These are phyloP conservation scores for Scorias spongiosa DNA, from an alignment of 2,329 filamentous ascomycete species.

Conservation along the genomic window DNA sequence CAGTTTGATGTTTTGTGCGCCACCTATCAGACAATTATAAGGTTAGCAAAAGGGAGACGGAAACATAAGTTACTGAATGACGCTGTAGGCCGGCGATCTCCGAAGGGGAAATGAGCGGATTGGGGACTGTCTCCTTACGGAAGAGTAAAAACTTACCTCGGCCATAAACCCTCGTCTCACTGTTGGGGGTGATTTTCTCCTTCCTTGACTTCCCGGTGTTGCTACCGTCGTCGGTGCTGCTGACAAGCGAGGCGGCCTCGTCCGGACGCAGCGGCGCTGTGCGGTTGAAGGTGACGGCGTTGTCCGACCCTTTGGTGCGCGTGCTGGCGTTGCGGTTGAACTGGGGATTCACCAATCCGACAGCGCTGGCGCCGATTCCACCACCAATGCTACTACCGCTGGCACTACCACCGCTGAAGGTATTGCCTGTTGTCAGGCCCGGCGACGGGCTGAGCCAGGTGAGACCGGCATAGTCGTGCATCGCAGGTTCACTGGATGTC, in stretches of 20 bases:
- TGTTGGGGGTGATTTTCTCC: slow-evolving; percentile 32
- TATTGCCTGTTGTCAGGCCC: too few species aligned
- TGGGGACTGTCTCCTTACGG: too few species aligned
- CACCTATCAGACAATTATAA: slow-evolving; percentile 19
- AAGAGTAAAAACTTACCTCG: slow-evolving; percentile 30
- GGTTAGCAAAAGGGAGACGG: background rate
- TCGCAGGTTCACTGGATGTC: slow-evolving; percentile 8
- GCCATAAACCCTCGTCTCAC: slow-evolving; percentile 38
- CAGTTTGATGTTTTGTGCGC: slow-evolving; percentile 39
- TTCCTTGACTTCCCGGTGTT: slow-evolving; percentile 20
- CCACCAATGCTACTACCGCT: too few species aligned
- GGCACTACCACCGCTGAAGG: too few species aligned
- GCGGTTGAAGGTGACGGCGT: slow-evolving; percentile 8
- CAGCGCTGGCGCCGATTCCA: too few species aligned
- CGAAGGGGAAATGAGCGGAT: too few species aligned
- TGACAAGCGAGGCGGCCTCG: slow-evolving; percentile 6
- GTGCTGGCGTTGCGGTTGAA: background rate
- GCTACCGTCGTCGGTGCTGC: slow-evolving; percentile 10
- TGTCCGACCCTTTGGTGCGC: background rate
- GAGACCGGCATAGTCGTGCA: slow-evolving; percentile 9
- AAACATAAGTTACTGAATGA: background rate
- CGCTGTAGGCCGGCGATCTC: too few species aligned
- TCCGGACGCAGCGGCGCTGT: slow-evolving; percentile 15
- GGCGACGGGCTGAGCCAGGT: slow-evolving; percentile 9
- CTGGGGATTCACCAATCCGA: background rate